Conservation (phyloP, 176 grass and related monocot species). For the Canna indica region DNA sequence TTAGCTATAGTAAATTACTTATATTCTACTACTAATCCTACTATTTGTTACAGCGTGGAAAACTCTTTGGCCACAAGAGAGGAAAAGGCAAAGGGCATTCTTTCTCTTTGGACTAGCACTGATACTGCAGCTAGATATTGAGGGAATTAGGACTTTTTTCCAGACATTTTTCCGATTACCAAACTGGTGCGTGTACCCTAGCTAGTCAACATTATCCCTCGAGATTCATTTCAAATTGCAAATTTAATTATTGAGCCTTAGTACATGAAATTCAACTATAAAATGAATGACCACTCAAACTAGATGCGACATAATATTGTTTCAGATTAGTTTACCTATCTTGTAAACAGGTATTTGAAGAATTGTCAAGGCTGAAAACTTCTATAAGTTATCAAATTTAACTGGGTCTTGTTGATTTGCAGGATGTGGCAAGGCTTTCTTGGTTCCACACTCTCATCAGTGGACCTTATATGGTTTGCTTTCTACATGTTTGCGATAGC, state of each 20-base stretch:
- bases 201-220: neutral
- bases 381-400: neutral
- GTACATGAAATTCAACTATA: no score
- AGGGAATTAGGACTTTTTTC: constrained; percentile 91
- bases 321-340: neutral
- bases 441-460: constrained; percentile 73
- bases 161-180: constrained; percentile 76
- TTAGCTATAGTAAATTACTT: neutral
- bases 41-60: constrained; percentile 57
- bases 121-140: constrained; percentile 80
- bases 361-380: no score
- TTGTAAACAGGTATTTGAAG: no score
- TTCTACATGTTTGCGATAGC: constrained; percentile 93
- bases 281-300: no score
- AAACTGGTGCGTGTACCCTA: constrained; percentile 50
- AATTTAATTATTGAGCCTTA: neutral
- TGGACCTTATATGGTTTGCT: constrained; percentile 79
- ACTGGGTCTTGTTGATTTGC: constrained; percentile 19
- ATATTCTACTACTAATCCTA: neutral
- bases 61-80: constrained; percentile 85
- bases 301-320: neutral
- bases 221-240: neutral
- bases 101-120: constrained; percentile 87
- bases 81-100: constrained; percentile 85
- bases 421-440: constrained; percentile 99